Evolutionary conservation across 441 rosid species (phyloP), one percentile per base, ranked within the genome.

Genomic region (Mallotus japonicus): DNA sequence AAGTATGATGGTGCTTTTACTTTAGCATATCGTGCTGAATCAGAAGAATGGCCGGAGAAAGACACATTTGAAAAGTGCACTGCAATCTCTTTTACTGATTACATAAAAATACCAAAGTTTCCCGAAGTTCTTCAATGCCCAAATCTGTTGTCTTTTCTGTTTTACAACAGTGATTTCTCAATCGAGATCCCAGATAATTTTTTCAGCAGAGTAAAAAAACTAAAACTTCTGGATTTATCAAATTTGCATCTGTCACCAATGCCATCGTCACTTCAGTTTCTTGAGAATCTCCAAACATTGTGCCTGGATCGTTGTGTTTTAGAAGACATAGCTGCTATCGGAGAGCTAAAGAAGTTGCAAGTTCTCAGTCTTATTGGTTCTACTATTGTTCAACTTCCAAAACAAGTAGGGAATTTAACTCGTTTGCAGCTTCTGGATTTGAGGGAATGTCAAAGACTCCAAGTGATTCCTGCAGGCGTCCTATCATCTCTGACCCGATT

Each of bases 271-370:
- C 44, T 81, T 22, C 3, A 6, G 1, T 32, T 6, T 15, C 81
- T 79, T 5, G 14, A 24, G 1, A 65, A 69, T 16, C 80, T 83
- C 20, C 70, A 15, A 32, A 74, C 84, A 0, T 75, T 81, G 12
- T 67, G 47, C 70, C 51, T 83, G 5, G 28, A 72, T 5, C 0
- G 0, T 0, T 72, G 81, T 58, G 0, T 0, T 0, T 0, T 77
- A 0, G 2, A 44, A 2, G 81, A 84, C 24, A n/a, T 79, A 47
- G 17, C 64, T 0, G 0, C 53, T 3, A 12, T 84, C 3, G 75
- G 77, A 54, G 4, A 62, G 34, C 24, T 84, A 0, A 82, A 74
- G 57, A 70, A 40, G 7, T 37, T 84, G 8, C 53, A 77, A 32
- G 24, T 77, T 51, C 79, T 84, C 3, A 62, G 64, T 28, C 16